A percentile compares a stretch with the other conserved stretches of the same genome.
phyloP scores from a whole-genome alignment of 164 flowering plant species.

The Berberis vulgaris region DNA sequence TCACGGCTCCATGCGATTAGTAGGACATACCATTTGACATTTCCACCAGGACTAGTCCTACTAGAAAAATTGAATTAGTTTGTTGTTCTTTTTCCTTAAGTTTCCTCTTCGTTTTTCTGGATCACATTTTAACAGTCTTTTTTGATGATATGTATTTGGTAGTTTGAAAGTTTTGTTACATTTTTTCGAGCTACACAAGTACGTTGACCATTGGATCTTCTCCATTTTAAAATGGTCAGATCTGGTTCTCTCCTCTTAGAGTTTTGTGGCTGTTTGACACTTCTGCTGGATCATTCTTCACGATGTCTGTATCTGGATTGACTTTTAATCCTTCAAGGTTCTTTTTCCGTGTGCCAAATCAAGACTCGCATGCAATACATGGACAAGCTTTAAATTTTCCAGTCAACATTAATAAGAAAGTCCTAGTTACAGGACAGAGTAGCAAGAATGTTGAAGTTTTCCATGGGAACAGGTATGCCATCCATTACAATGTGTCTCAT shows the following conservation, averaged over 20 bases:
- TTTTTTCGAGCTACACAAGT: too few relatives aligned
- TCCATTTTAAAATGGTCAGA: neutral
- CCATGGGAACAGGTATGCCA: slow-evolving; percentile 29
- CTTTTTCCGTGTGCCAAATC: slow-evolving; percentile 19
- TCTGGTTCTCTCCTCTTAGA: slow-evolving; percentile 1
- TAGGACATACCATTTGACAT: too few relatives aligned
- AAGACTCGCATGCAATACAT: slow-evolving; percentile 11
- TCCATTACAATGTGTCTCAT: neutral
- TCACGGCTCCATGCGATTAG: too few relatives aligned
- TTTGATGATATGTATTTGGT: too few relatives aligned
- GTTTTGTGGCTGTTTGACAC: neutral
- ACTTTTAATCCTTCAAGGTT: slow-evolving; percentile 35
- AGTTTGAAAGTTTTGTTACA: too few relatives aligned
- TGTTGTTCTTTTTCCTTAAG: too few relatives aligned
- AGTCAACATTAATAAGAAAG: too few relatives aligned
- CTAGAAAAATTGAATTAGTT: too few relatives aligned
- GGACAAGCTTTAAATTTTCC: slow-evolving; percentile 9
- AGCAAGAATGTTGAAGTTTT: slow-evolving; percentile 12
- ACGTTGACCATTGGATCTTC: too few relatives aligned
- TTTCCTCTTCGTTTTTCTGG: too few relatives aligned
- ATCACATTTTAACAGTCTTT: too few relatives aligned
- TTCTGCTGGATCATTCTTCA: neutral
- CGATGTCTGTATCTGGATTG: slow-evolving; percentile 51
- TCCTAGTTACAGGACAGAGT: neutral
- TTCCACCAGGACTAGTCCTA: too few relatives aligned